Evolutionary conservation across 108 stramenopile species (phyloP), one percentile per base, ranked within the genome.

Genomic region (Skeletonema potamos): DNA sequence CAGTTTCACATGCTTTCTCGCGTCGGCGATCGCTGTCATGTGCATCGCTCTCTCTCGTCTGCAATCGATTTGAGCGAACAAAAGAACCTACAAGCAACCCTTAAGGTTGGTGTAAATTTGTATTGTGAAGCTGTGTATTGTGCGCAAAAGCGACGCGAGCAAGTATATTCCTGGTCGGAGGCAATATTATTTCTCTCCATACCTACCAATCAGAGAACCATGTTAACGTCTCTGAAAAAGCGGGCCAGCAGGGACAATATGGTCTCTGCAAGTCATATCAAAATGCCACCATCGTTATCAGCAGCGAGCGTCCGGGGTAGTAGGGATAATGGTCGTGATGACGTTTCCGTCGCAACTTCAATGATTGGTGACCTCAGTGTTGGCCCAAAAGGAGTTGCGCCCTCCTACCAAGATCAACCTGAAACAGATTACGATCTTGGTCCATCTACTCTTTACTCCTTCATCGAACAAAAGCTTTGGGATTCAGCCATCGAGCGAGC

Each of bases 401-500:
- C 78, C 20, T 70, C 64, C 51, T 73, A 79, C 67, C 71, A 72
- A 58, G 79, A 85, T 63, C 83, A 84, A 41, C 81, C 77, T 6
- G 94, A 95, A 74, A 83, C 82, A 18, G 89, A 92, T 68, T 95
- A 95, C 68, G 91, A 95, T 61, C 70, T 81, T 24, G 87, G 86
- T 15, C 83, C 91, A 4, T 90, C 94, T 24, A 82, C 85, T 27
- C 69, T 95, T 15, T 95, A 92, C 82, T 83, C 78, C n/a, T 76
- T 72, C 57, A 95, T 95, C 72, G 90, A 95, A 72, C 83, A 82
- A 56, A 92, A 88, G 62, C 82, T 85, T 15, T 95, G 94, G 94
- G 91, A 92, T 68, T 80, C 79, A 24, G 94, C 91, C 22, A 81
- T 89, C 63, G 83, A 75, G 26, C 82, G 88, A 3, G 46, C 87